A percentile compares a stretch with the other conserved stretches of the same genome.
These are phyloP conservation scores for Exophiala oligosperma DNA, from an alignment of 2,329 filamentous ascomycete genomes.

Conservation along the genomic window DNA sequence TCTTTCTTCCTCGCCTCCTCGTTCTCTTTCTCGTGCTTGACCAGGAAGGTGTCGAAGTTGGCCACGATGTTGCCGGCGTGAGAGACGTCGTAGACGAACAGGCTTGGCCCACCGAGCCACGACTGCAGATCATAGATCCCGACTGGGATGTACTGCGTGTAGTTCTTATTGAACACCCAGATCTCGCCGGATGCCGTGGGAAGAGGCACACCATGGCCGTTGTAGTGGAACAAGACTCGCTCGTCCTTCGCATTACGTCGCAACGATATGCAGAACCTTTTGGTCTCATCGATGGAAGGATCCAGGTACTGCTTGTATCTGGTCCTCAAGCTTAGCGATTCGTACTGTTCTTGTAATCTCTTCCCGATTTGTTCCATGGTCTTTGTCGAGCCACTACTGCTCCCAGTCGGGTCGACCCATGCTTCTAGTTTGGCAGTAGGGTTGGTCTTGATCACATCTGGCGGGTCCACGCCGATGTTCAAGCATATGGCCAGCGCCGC, in stretches of 20 bases:
- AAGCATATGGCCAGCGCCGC: constrained; percentile 91
- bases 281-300: constrained; percentile 94
- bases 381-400: constrained; percentile 73
- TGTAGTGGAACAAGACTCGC: constrained; percentile 96
- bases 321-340: constrained; percentile 91
- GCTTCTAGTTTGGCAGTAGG: constrained; percentile 93
- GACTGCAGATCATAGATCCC: constrained; percentile 92
- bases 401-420: constrained; percentile 88
- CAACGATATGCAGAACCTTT: constrained; percentile 90
- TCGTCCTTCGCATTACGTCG: constrained; percentile 94
- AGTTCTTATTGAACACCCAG: constrained; percentile 99
- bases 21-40: constrained; percentile 92
- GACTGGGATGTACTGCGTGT: constrained; percentile 97
- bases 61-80: constrained; percentile 93
- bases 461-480: constrained; percentile 96
- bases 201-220: constrained; percentile 94
- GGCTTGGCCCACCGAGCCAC: constrained; percentile 91
- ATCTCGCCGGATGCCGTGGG: constrained; percentile 95
- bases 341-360: constrained; percentile 92
- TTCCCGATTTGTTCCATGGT: constrained; percentile 94
- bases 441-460: constrained; percentile 92
- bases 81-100: constrained; percentile 98
- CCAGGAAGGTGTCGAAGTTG: constrained; percentile 91
- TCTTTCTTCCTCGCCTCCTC: constrained; percentile 73
- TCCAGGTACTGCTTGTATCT: constrained; percentile 97